These are phyloP conservation scores for Rubia tinctorum DNA, from an alignment of 305 asterid species.

Conservation along the genomic window DNA sequence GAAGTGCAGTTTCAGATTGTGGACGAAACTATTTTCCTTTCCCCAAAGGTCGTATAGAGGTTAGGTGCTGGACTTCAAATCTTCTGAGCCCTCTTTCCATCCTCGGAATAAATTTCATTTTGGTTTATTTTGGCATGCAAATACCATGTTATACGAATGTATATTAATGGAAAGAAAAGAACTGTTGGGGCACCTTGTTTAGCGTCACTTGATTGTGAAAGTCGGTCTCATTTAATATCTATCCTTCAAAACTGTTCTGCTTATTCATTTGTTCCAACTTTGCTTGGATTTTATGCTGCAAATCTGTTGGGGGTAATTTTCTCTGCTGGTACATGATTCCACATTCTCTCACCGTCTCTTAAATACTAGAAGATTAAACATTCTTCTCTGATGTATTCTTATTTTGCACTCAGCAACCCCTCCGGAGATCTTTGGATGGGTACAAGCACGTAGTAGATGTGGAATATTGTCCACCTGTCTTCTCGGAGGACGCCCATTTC, in stretches of 20 bases:
- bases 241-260: background rate
- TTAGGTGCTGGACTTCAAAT: conserved; percentile 26
- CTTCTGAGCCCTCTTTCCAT: background rate
- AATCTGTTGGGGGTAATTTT: background rate
- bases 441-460: conserved; percentile 79
- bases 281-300: background rate
- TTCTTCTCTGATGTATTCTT: conserved; percentile 13
- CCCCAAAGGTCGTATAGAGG: background rate
- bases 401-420: conserved; percentile 46
- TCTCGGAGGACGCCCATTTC: conserved; percentile 56
- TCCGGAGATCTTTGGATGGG: conserved; percentile 75
- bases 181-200: background rate
- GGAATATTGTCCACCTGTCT: conserved; percentile 67
- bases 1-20: background rate
- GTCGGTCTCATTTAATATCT: background rate
- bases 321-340: background rate
- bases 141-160: background rate
- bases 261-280: background rate
- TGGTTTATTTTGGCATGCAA: background rate
- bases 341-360: background rate
- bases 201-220: background rate
- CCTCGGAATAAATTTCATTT: background rate
- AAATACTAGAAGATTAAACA: background rate
- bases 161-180: background rate
- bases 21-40: background rate